Evolutionary conservation across 2,329 filamentous ascomycete species (phyloP), one percentile per base, ranked within the genome.

Genomic region (Curvularia verruculosa): DNA sequence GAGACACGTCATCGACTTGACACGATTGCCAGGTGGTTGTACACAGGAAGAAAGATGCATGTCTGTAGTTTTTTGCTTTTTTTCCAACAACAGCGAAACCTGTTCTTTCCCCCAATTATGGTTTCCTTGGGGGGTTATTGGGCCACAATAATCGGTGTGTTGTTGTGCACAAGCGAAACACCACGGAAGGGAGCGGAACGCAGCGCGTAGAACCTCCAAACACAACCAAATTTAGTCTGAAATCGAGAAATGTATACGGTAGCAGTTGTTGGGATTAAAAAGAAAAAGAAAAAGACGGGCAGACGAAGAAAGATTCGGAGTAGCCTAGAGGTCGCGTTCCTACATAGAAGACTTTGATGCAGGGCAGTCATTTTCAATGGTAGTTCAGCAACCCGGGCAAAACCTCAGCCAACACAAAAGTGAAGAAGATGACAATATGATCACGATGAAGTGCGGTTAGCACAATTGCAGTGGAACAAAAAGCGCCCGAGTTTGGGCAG

Each of bases 161-260:
- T 61, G 60, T 63, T 61, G 50, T 56, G 62, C 58, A 48, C 26
- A 65, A 60, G 65, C 59, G 61, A 68, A 71, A 70, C 68, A 66
- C 58, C 60, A 63, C 45, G 54, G 56, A 52, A 49, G 53, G 44
- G 46, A 52, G 45, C 40, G 28, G 24, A 46, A 39, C 40, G 49
- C 34, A 56, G 62, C 56, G 60, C 60, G 65, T 59, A 44, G 39
- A 41, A 13, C 28, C 41, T 29, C 56, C 59, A 56, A 59, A 64
- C 59, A 63, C 28, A 49, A 53, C 21, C 53, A 53, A 49, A 18
- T 18, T 49, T 47, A 49, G 54, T 48, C 34, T 54, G 50, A 39
- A 45, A 13, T 43, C 13, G n/a, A n/a, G n/a, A 29, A 19, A 49
- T 9, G 13, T 28, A 6, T 24, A 48, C 9, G 8, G 31, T 10